A percentile compares a stretch with the other conserved stretches of the same genome.
These are phyloP conservation scores for Xerocomus amazonicus DNA, from an alignment of 1,284 basidiomycete species.

Conservation along the genomic window DNA sequence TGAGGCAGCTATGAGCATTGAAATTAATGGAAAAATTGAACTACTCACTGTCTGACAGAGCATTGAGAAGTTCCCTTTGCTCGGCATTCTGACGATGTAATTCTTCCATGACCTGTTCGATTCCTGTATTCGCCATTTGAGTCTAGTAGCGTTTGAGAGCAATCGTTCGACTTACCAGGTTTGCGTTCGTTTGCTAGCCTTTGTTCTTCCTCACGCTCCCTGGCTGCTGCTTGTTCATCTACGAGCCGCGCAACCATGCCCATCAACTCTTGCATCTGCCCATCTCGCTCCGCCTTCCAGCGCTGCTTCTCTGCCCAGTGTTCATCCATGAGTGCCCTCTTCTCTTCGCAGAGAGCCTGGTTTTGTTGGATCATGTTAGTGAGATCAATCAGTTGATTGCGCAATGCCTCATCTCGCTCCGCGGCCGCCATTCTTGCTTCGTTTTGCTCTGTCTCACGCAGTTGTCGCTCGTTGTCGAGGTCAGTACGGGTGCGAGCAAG, in stretches of 20 bases:
- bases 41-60: conserved; percentile 51
- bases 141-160: not conserved
- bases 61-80: conserved; percentile 47
- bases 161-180: conserved; percentile 41
- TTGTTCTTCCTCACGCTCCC: conserved; percentile 47
- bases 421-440: conserved; percentile 52
- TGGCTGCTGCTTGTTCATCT: conserved; percentile 49
- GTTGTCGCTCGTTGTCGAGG: conserved; percentile 51
- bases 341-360: conserved; percentile 50
- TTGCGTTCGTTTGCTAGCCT: conserved; percentile 44
- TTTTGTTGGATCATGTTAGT: conserved; percentile 66
- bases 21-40: not conserved
- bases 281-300: conserved; percentile 53
- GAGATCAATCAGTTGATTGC: conserved; percentile 60
- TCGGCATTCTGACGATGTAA: conserved; percentile 50
- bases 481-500: conserved; percentile 54
- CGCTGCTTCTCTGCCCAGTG: conserved; percentile 56
- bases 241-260: conserved; percentile 56
- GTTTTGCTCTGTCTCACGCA: conserved; percentile 53
- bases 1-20: conserved; percentile 25
- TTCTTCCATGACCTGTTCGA: conserved; percentile 52
- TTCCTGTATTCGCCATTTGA: conserved; percentile 34
- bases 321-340: conserved; percentile 53
- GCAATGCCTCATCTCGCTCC: conserved; percentile 57
- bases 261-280: conserved; percentile 47